Evolutionary conservation across 192 early-diverging fungal species (phyloP).

Genomic region (Diversispora eburnea): DNA sequence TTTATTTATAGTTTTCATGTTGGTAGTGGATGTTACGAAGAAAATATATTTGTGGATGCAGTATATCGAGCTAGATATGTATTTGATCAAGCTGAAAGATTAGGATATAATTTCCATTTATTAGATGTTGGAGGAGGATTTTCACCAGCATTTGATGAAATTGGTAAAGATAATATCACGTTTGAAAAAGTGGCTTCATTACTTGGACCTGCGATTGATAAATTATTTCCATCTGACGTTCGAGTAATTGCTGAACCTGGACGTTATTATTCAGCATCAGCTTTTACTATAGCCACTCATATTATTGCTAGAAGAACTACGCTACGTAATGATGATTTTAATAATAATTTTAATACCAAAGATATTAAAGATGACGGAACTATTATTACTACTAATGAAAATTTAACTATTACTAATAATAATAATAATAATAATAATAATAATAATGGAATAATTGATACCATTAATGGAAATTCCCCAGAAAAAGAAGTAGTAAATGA

Average conservation of each 20-base stretch:
- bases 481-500: not conserved
- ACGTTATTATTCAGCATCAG: conserved; percentile 90
- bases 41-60: conserved; percentile 84
- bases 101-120: conserved; percentile 72
- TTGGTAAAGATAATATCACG: conserved; percentile 57
- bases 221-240: conserved; percentile 74
- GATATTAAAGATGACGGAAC: not conserved
- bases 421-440: no score
- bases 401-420: no score
- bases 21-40: conserved; percentile 91
- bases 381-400: no score
- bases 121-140: conserved; percentile 95
- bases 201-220: conserved; percentile 75
- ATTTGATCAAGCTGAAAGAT: conserved; percentile 78
- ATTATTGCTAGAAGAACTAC: conserved; percentile 87
- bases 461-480: no score
- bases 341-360: not conserved
- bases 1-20: conserved; percentile 82
- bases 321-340: conserved; percentile 34
- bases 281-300: conserved; percentile 92
- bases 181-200: conserved; percentile 81
- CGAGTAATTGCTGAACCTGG: conserved; percentile 98
- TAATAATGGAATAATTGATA: no score
- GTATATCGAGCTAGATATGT: conserved; percentile 78
- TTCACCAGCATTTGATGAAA: conserved; percentile 59